Evolutionary conservation across 305 asterid genomes (phyloP).

Genomic region (Rubia balearica): DNA sequence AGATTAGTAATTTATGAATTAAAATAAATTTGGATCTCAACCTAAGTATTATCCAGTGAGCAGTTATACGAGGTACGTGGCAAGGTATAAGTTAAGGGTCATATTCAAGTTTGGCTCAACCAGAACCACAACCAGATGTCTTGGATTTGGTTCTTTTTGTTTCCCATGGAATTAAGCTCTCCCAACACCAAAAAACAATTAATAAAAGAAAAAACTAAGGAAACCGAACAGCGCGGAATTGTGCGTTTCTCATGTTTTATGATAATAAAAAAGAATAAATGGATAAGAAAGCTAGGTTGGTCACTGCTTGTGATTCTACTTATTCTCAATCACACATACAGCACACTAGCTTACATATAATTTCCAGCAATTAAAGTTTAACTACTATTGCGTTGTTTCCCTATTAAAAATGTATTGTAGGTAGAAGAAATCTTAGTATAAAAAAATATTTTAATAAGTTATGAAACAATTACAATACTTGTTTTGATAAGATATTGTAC

Average conservation of each 20-base stretch:
- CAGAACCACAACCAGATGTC: slow-evolving; percentile 6
- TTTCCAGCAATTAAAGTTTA: slow-evolving; percentile 1
- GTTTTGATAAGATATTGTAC: too few species aligned
- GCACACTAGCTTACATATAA: background rate
- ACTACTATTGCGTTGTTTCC: too few species aligned
- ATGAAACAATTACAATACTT: too few species aligned
- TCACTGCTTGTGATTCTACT: slow-evolving; percentile 3
- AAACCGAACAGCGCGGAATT: background rate
- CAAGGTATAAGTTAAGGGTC: slow-evolving; percentile 5
- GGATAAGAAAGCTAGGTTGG: slow-evolving; percentile 5
- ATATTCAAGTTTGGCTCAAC: slow-evolving; percentile 8
- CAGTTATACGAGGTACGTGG: background rate
- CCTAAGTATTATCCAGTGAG: too few species aligned
- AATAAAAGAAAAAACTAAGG: background rate
- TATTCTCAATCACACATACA: background rate
- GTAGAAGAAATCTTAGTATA: too few species aligned
- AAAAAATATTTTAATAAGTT: too few species aligned
- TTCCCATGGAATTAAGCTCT: background rate
- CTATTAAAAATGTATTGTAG: too few species aligned
- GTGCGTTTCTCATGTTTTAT: background rate
- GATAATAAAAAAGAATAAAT: slow-evolving; percentile 2
- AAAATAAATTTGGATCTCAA: too few species aligned
- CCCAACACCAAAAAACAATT: background rate
- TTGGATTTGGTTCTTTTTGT: slow-evolving; percentile 13
- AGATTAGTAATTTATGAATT: too few species aligned